phyloP scores from a whole-genome alignment of 129 eudicot genomes.

The Centaurea solstitialis region DNA sequence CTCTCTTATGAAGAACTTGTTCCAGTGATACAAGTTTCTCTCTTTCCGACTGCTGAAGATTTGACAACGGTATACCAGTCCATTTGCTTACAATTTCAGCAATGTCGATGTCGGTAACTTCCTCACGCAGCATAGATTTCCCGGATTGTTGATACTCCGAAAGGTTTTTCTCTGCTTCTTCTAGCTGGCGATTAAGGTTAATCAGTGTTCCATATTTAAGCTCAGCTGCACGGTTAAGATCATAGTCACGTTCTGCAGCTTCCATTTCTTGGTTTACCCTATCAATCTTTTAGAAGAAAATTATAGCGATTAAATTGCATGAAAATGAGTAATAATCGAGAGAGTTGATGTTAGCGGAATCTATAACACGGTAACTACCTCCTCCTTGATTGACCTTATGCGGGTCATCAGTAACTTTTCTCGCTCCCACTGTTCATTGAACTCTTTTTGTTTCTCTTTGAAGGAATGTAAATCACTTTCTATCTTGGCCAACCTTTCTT shows the following conservation, averaged over 20 bases:
- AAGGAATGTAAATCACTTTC: conserved; percentile 71
- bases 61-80: conserved; percentile 93
- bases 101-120: conserved; percentile 91
- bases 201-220: conserved; percentile 86
- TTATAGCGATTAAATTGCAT: background rate
- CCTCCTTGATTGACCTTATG: conserved; percentile 80
- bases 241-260: conserved; percentile 94
- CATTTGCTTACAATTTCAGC: conserved; percentile 93
- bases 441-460: conserved; percentile 73
- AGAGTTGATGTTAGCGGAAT: background rate
- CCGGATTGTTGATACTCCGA: conserved; percentile 74
- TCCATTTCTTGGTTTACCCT: conserved; percentile 97
- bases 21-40: conserved; percentile 80
- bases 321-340: background rate
- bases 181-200: conserved; percentile 81
- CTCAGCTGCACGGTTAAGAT: conserved; percentile 92
- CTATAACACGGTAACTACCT: conserved; percentile 45
- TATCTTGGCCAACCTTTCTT: conserved; percentile 74
- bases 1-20: conserved; percentile 81
- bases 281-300: conserved; percentile 58
- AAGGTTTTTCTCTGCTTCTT: conserved; percentile 83
- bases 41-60: conserved; percentile 90
- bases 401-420: conserved; percentile 79
- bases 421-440: conserved; percentile 83
- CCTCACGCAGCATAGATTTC: conserved; percentile 77